Evolutionary conservation across 257 asterid genomes (phyloP).

Genomic region (Solanum etuberosum): DNA sequence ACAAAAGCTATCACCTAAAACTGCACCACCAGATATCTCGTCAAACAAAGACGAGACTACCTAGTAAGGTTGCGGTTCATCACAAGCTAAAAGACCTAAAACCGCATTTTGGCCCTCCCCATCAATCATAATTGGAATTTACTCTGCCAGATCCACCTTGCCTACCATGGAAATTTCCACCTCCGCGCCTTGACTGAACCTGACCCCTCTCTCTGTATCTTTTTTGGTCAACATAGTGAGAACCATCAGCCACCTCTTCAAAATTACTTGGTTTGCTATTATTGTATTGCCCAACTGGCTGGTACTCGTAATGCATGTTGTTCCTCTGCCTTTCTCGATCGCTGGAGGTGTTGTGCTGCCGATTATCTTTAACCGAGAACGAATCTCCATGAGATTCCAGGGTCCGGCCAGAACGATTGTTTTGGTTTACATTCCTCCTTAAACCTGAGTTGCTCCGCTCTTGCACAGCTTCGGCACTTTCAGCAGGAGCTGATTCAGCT

Average conservation of each 20-base stretch:
- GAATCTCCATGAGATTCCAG: slow-evolving; percentile 58
- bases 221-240: slow-evolving; percentile 24
- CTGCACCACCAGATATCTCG: slow-evolving; percentile 21
- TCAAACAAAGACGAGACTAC: slow-evolving; percentile 22
- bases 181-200: slow-evolving; percentile 45
- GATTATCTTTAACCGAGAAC: slow-evolving; percentile 30
- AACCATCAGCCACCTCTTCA: slow-evolving; percentile 39
- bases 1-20: slow-evolving; percentile 14
- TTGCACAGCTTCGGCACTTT: slow-evolving; percentile 19
- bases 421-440: slow-evolving; percentile 43
- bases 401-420: slow-evolving; percentile 30
- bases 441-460: slow-evolving; percentile 36
- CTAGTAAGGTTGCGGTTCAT: slow-evolving; percentile 8
- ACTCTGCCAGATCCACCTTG: slow-evolving; percentile 30
- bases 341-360: slow-evolving; percentile 22
- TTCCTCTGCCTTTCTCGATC: slow-evolving; percentile 52
- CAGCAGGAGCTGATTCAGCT: slow-evolving; percentile 20
- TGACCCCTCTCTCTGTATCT: slow-evolving; percentile 63
- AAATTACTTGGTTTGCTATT: slow-evolving; percentile 27
- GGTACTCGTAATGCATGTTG: slow-evolving; percentile 61
- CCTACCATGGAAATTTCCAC: slow-evolving; percentile 40
- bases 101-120: slow-evolving; percentile 12
- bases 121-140: slow-evolving; percentile 35
- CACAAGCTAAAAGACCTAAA: slow-evolving; percentile 11
- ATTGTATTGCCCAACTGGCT: slow-evolving; percentile 60